Percentiles rank a stretch among this genome's conserved stretches.
Conservation (phyloP, 306 rosid species). For the Castanea crenata region DNA sequence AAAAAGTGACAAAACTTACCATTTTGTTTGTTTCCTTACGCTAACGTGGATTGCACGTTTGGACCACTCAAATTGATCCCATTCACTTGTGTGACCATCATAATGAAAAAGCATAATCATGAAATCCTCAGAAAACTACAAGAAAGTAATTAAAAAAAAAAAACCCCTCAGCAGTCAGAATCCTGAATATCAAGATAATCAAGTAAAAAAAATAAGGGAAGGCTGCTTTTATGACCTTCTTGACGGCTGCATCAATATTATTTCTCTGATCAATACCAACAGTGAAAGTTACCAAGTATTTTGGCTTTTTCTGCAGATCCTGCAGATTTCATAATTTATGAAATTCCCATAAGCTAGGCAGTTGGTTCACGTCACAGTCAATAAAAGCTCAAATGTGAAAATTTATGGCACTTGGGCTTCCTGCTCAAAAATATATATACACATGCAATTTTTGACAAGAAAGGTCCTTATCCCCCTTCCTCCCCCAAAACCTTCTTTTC, state of each 20-base stretch:
- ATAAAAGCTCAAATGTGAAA: background rate
- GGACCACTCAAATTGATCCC: conserved; percentile 99
- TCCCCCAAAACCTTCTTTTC: background rate
- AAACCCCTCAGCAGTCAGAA: conserved; percentile 35
- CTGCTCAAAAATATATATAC: background rate
- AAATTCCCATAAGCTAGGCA: conserved; percentile 16
- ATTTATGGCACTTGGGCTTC: background rate
- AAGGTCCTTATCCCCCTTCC: background rate
- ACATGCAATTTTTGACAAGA: background rate
- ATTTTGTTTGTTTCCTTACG: conserved; percentile 76
- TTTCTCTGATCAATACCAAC: conserved; percentile 85
- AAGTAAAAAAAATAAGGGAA: background rate
- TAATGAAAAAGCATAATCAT: conserved; percentile 95
- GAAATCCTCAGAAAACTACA: conserved; percentile 93
- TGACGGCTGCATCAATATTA: conserved; percentile 70
- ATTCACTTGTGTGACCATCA: conserved; percentile 85
- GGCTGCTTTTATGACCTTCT: conserved; percentile 56
- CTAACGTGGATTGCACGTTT: conserved; percentile 84
- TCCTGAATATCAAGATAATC: conserved; percentile 2
- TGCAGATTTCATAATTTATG: conserved; percentile 47
- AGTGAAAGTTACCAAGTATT: conserved; percentile 90
- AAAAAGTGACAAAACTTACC: conserved; percentile 27
- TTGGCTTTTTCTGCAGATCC: conserved; percentile 83
- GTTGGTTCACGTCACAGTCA: conserved; percentile 3
- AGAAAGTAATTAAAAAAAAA: conserved; percentile 7